These are phyloP conservation scores for Apocynum venetum DNA, from an alignment of 257 asterid genomes.

Conservation along the genomic window DNA sequence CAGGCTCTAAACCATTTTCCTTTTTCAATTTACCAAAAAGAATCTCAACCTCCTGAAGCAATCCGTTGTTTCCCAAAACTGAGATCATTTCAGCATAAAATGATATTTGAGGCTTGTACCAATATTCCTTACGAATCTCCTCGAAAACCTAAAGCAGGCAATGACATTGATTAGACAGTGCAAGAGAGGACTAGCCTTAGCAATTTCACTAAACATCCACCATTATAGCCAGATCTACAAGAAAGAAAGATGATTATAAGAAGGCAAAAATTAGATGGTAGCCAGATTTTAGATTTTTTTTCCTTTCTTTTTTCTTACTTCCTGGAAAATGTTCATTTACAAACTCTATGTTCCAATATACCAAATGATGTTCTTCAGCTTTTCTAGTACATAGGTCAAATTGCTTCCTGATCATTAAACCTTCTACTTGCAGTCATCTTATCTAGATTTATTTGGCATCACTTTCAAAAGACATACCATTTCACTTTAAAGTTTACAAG, in stretches of 20 bases:
- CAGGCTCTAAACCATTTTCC: conserved; percentile 39
- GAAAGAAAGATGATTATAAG: background rate
- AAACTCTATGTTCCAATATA: background rate
- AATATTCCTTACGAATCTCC: conserved; percentile 55
- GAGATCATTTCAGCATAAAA: conserved; percentile 59
- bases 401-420: background rate
- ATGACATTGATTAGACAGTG: background rate
- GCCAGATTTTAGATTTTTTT: background rate
- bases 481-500: background rate
- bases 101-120: conserved; percentile 55
- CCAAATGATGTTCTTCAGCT: background rate
- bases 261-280: background rate
- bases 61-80: conserved; percentile 57
- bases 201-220: background rate
- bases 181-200: background rate
- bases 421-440: background rate
- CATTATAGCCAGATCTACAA: background rate
- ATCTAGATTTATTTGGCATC: background rate
- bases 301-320: background rate
- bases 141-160: conserved; percentile 48
- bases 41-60: conserved; percentile 38
- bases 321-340: background rate
- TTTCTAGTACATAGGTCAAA: background rate
- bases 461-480: background rate
- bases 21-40: conserved; percentile 45